These are phyloP conservation scores for Rutstroemia sp. DNA, from an alignment of 2,329 filamentous ascomycete genomes.

Conservation along the genomic window DNA sequence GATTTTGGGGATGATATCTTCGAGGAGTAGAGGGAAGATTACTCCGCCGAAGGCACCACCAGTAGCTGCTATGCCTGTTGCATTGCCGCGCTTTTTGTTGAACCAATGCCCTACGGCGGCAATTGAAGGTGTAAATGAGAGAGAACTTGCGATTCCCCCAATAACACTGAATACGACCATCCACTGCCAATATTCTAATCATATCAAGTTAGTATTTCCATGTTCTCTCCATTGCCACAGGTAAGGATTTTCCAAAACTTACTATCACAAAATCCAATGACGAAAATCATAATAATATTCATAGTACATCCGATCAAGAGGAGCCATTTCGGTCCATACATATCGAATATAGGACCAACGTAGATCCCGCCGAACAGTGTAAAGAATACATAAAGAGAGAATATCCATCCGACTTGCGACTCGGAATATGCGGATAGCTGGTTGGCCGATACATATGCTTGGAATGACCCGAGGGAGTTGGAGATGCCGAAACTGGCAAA, in stretches of 20 bases:
- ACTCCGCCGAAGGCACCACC: conserved; percentile 70
- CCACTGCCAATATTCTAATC: conserved; percentile 50
- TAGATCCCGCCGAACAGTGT: conserved; percentile 79
- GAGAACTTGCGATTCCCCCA: conserved; percentile 64
- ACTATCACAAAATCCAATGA: conserved; percentile 63
- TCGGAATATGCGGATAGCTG: conserved; percentile 49
- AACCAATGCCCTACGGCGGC: conserved; percentile 81
- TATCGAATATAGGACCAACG: conserved; percentile 80
- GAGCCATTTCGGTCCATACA: conserved; percentile 67
- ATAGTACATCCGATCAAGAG: conserved; percentile 57
- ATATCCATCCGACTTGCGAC: conserved; percentile 80
- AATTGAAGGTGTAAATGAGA: conserved; percentile 80
- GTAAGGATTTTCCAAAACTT: neutral
- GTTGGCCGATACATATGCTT: conserved; percentile 31
- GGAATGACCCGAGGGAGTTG: conserved; percentile 72
- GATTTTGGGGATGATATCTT: conserved; percentile 22
- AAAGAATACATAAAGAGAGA: conserved; percentile 73
- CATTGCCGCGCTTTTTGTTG: conserved; percentile 61
- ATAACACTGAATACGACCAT: conserved; percentile 72
- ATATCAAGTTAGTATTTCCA: neutral
- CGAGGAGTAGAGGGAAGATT: conserved; percentile 47
- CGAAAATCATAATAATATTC: conserved; percentile 51
- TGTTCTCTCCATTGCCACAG: no score
- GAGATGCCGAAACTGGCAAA: conserved; percentile 70
- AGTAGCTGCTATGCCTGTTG: conserved; percentile 76